A percentile compares a stretch with the other conserved stretches of the same genome.
These are phyloP conservation scores for Hanseniaspora occidentalis DNA, from an alignment of 805 yeast genomes.

Conservation along the genomic window DNA sequence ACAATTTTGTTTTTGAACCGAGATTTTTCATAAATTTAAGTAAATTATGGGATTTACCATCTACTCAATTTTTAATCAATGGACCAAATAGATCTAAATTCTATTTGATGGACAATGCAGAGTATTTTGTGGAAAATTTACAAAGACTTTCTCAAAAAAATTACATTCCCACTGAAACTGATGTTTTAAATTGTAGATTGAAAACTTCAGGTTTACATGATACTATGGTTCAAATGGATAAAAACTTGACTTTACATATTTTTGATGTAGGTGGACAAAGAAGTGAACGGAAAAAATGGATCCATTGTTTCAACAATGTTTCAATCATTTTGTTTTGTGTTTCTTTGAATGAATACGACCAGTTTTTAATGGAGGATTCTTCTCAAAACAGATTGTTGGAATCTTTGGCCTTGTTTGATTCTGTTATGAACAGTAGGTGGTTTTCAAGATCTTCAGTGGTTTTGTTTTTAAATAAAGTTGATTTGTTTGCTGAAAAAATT, in stretches of 20 bases:
- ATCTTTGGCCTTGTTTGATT: constrained; percentile 73
- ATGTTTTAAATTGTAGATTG: constrained; percentile 75
- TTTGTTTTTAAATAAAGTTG: constrained; percentile 79
- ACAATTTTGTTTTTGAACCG: constrained; percentile 31
- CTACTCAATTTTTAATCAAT: constrained; percentile 44
- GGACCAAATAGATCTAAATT: constrained; percentile 49
- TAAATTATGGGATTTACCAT: constrained; percentile 42
- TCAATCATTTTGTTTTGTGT: constrained; percentile 84
- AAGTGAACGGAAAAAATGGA: constrained; percentile 94
- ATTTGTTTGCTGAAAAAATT: constrained; percentile 75
- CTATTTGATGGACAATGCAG: constrained; percentile 77
- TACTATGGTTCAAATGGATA: constrained; percentile 64
- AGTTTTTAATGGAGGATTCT: constrained; percentile 63
- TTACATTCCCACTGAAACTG: constrained; percentile 64
- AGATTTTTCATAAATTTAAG: constrained; percentile 36
- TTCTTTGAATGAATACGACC: constrained; percentile 85
- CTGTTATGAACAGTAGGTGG: constrained; percentile 89
- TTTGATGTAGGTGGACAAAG: constrained; percentile 94
- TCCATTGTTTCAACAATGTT: constrained; percentile 90
- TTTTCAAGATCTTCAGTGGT: constrained; percentile 78
- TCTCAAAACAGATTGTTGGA: constrained; percentile 71
- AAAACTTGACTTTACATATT: constrained; percentile 42
- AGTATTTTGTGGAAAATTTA: constrained; percentile 58
- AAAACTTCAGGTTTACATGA: constrained; percentile 90
- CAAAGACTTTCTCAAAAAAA: constrained; percentile 36